Evolutionary conservation across 139 green algal species (phyloP), one percentile per base, ranked within the genome.

Genomic region (Chlamydomonas schloesseri): DNA sequence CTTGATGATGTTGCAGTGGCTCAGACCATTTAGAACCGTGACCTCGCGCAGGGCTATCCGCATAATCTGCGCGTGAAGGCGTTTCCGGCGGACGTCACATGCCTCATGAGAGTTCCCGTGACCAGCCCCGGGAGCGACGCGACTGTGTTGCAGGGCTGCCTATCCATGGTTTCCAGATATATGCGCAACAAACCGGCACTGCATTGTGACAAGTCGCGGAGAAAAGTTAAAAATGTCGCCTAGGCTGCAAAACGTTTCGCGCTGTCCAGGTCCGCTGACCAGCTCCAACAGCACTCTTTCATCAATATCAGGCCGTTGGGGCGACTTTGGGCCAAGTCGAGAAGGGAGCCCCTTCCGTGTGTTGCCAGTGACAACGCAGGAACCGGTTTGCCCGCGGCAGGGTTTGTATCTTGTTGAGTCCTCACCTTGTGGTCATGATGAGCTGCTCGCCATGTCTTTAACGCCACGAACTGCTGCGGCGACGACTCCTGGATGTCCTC

Each of bases 341-440:
- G 18, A 62, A 62, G 2, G 9, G 8, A 62, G 55, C 21, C 55
- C 9, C 55, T 28, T 28, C 55, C n/a, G n/a, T n/a, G n/a, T n/a
- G n/a, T n/a, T n/a, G n/a, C n/a, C n/a, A n/a, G n/a, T n/a, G n/a
- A n/a, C 55, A 62, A 62, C 21, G 55, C 55, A 28, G 18, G 55
- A 62, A 62, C 55, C 55, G 13, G 53, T 23, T 15, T 23, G 17
- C 15, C 14, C 17, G 42, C 42, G 42, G 42, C 42, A 50, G 42
- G 42, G 6, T 5, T 13, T 5, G 42, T 8, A 13, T 50, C 42
- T n/a, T n/a, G n/a, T n/a, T 8, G 42, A 79, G 10, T 1, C 46
- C 75, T 28, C 60, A 70, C 76, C 76, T 73, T 83, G 47, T 10
- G 28, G 20, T 83, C 76, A 13, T 83, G 69, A 50, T 83, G 76